These are phyloP conservation scores for Stephania cephalantha DNA, from an alignment of 164 flowering plant species.

Conservation along the genomic window DNA sequence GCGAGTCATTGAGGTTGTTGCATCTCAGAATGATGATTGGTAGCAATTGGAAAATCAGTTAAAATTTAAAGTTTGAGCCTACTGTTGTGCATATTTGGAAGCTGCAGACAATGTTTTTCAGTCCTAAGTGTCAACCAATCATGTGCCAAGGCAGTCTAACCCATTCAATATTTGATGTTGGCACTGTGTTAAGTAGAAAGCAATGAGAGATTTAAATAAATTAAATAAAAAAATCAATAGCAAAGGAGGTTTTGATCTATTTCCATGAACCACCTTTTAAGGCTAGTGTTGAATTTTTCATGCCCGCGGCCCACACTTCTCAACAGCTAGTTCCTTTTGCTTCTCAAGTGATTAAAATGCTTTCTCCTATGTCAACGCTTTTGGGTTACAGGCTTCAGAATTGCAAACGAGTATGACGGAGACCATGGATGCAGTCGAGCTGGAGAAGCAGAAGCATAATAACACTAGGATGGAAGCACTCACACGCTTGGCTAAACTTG, in stretches of 20 bases:
- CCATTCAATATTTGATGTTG: not conserved
- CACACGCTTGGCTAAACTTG: constrained; percentile 63
- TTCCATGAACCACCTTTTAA: not conserved
- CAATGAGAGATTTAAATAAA: not conserved
- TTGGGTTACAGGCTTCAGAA: constrained; percentile 66
- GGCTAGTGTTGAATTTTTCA: too few species aligned
- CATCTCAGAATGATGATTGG: not conserved
- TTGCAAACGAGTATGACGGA: constrained; percentile 81
- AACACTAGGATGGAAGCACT: constrained; percentile 92
- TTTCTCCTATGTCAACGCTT: constrained; percentile 1
- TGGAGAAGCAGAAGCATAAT: constrained; percentile 91
- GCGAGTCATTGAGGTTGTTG: not conserved
- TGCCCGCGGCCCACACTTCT: too few species aligned
- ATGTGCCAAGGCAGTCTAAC: not conserved
- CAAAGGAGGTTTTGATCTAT: not conserved
- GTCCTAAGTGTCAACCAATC: not conserved
- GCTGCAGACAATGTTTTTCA: not conserved
- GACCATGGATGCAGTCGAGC: constrained; percentile 87
- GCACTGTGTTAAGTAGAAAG: not conserved
- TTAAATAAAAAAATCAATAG: not conserved
- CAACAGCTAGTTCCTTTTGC: not conserved
- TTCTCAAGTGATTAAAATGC: not conserved
- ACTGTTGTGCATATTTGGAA: not conserved
- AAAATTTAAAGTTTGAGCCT: not conserved
- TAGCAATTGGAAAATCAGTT: not conserved